Percentiles rank a stretch among this genome's conserved stretches.
phyloP scores from a whole-genome alignment of 2,329 filamentous ascomycete species.

The Talaromyces sp. region DNA sequence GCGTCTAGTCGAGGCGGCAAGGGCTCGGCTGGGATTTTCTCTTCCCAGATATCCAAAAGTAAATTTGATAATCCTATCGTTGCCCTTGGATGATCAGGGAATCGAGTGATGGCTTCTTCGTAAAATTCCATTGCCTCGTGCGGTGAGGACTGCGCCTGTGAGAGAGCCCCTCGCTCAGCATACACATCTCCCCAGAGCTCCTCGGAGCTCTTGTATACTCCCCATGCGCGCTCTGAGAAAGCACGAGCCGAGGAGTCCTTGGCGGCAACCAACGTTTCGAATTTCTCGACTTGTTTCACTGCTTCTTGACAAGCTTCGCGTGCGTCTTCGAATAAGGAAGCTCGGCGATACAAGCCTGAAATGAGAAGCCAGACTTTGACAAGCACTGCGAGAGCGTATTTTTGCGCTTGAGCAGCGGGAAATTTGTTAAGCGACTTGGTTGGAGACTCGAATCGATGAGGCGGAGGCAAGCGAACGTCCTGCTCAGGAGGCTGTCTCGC shows the following conservation, averaged over 20 bases:
- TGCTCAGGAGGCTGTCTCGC: slow-evolving; percentile 38
- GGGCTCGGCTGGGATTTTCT: slow-evolving; percentile 34
- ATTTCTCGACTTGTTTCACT: slow-evolving; percentile 62
- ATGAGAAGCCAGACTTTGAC: slow-evolving; percentile 87
- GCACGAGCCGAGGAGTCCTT: slow-evolving; percentile 58
- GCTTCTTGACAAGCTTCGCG: slow-evolving; percentile 77
- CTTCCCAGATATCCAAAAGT: slow-evolving; percentile 75
- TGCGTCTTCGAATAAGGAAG: slow-evolving; percentile 72
- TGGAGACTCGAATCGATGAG: slow-evolving; percentile 33
- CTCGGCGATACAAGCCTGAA: slow-evolving; percentile 77
- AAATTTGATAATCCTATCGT: slow-evolving; percentile 80
- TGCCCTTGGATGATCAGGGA: slow-evolving; percentile 70
- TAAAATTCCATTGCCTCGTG: slow-evolving; percentile 70
- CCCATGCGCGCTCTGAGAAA: slow-evolving; percentile 66
- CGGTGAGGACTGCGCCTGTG: slow-evolving; percentile 54
- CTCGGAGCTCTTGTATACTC: slow-evolving; percentile 71
- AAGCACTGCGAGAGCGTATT: slow-evolving; percentile 54
- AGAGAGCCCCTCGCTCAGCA: slow-evolving; percentile 67
- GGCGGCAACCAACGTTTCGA: slow-evolving; percentile 62
- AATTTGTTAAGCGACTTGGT: slow-evolving; percentile 44
- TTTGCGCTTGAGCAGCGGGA: slow-evolving; percentile 45
- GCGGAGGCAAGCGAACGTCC: slow-evolving; percentile 32
- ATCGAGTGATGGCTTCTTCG: slow-evolving; percentile 74
- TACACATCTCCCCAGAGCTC: slow-evolving; percentile 80
- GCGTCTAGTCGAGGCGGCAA: slow-evolving; percentile 23